Base-by-base conservation (phyloP, 495 filamentous ascomycete genomes). In the Penicillium cataractarum region DNA sequence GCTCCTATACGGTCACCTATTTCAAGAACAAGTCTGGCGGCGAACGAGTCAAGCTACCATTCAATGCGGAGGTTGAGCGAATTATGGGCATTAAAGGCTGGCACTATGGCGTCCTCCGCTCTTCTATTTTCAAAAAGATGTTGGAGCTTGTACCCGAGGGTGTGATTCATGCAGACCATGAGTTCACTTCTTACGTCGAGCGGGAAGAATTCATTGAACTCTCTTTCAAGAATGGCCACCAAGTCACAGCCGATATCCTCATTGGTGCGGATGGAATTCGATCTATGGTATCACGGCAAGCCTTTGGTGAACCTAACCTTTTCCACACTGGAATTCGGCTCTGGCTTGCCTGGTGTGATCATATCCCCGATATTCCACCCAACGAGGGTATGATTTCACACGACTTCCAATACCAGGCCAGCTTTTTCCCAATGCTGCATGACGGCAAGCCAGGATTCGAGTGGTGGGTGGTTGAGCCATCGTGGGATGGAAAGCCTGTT, bases 381-480 rank as follows among this genome's bases (percentile, higher is more conserved):
- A 51, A 60, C 24, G 10, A 60, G n/a, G 62, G 66, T 17, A n/a
- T 65, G 2, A 63, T 65, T 4, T 65, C 62, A 1, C 65, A 68
- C 22, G 53, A 60, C 44, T 62, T 29, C 56, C 58, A 65, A 26
- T 37, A 68, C 27, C 66, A 68, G 21, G 66, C 62, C 8, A 68
- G 66, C 29, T 68, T 60, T 29, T 68, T 68, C 49, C 62, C 59
- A 1, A 69, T 69, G 66, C 32, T 63, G 0, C 66, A 65, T 21
- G 57, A 69, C 19, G 63, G 63, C 13, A 65, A 69, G 22, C 66
- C 63, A 0, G 66, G 60, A 13, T 69, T 69, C 19, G 63, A 69
- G 37, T 69, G 66, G 66, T 64, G 66, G 66, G 63, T 69, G 12
- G 63, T 69, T 10, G 66, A 69, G 39, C 63, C 63, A 3, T 65